Percentiles rank a stretch among this genome's conserved stretches.
Conservation (phyloP, 352 stramenopile species). For the Pythium myriotylum region DNA sequence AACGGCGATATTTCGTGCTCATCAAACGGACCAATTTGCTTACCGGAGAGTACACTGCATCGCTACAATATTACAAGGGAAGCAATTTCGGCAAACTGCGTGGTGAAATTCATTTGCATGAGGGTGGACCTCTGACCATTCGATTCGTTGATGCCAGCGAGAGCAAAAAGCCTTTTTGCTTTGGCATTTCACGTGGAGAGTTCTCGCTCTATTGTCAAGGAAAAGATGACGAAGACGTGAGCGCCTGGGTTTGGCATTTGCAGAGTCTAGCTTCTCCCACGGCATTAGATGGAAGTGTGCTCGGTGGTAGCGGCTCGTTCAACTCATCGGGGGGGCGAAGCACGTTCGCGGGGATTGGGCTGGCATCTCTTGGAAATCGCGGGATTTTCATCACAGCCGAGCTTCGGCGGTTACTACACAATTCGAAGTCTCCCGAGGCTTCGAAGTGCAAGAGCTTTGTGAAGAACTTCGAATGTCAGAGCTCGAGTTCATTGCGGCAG, state of each 20-base stretch:
- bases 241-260: slow-evolving; percentile 81
- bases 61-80: slow-evolving; percentile 86
- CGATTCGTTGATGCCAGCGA: slow-evolving; percentile 80
- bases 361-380: slow-evolving; percentile 54
- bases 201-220: slow-evolving; percentile 81
- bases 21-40: slow-evolving; percentile 72
- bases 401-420: slow-evolving; percentile 74
- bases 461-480: slow-evolving; percentile 55
- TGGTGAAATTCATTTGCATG: slow-evolving; percentile 74
- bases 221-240: slow-evolving; percentile 85
- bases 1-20: slow-evolving; percentile 87
- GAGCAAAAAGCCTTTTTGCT: slow-evolving; percentile 84
- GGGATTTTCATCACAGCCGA: slow-evolving; percentile 86
- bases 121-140: slow-evolving; percentile 61
- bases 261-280: slow-evolving; percentile 58
- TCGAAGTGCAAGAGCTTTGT: slow-evolving; percentile 73
- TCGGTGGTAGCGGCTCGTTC: slow-evolving; percentile 12
- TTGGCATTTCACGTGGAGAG: slow-evolving; percentile 72
- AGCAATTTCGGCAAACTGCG: slow-evolving; percentile 80
- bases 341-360: slow-evolving; percentile 9
- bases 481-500: slow-evolving; percentile 43
- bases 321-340: slow-evolving; percentile 2
- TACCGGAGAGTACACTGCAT: slow-evolving; percentile 72
- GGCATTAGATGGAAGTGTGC: slow-evolving; percentile 30
- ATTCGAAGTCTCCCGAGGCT: slow-evolving; percentile 72